Base-by-base conservation (phyloP, 2,329 filamentous ascomycete species). In the Didymella pomorum region DNA sequence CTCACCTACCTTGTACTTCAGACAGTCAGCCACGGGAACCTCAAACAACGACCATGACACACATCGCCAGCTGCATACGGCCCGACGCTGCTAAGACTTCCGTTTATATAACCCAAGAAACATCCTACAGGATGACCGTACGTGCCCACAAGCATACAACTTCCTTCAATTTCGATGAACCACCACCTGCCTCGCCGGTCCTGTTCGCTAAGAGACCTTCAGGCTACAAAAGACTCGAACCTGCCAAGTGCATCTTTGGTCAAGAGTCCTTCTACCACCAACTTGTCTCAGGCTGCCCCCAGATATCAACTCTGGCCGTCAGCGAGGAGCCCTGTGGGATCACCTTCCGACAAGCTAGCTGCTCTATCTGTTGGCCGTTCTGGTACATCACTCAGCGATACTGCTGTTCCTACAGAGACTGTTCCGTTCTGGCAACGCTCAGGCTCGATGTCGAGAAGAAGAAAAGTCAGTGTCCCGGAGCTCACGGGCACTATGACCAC, bases 61-160 rank as follows among this genome's bases (percentile, higher is more conserved):
- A 79, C 72, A 79, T 79, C 67, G 75, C 77, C 70, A 77, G 76
- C 73, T 78, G 76, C 73, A 76, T 78, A 64, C 73, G 76, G 52
- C 70, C 64, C 42, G 69, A 68, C 51, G 67, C 68, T 65, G 67
- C 71, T 54, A 72, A 65, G 57, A 66, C 68, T 50, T 67, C 67
- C 59, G 66, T 75, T 74, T 77, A 76, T 76, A 77, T 78, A 76
- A 64, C 65, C 46, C 63, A 68, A 53, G 74, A 75, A 74, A 72
- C 73, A 58, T 71, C 74, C 69, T 64, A 64, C 61, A 71, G 59
- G 29, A 65, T 61, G 50, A 62, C 54, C 47, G 74, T 76, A 73
- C 73, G 73, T 73, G 51, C 57, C 55, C 60, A 61, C 44, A 53
- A 64, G 57, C 49, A 63, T 54, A 52, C 41, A 50, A 61, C 41